Evolutionary conservation across 2,329 filamentous ascomycete genomes (phyloP).

Genomic region (Colletotrichum liriopes): DNA sequence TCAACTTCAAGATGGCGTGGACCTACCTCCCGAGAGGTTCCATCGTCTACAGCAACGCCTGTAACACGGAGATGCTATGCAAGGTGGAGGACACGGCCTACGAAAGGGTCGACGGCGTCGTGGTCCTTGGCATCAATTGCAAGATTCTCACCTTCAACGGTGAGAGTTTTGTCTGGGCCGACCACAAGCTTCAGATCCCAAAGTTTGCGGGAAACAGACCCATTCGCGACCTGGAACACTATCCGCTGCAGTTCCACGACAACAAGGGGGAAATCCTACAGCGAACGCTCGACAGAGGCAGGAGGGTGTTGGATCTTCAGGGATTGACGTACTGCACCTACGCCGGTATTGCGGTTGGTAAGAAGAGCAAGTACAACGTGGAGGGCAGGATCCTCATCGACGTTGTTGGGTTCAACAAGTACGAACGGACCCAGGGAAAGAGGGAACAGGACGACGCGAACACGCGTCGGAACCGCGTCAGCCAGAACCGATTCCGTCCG

Average conservation of each 20-base stretch:
- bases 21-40: conserved; percentile 59
- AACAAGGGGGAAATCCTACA: conserved; percentile 49
- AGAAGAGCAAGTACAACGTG: conserved; percentile 54
- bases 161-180: conserved; percentile 58
- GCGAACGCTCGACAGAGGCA: conserved; percentile 54
- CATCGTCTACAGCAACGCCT: conserved; percentile 56
- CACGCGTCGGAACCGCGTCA: conserved; percentile 45
- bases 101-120: conserved; percentile 29
- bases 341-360: conserved; percentile 56
- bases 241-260: conserved; percentile 54
- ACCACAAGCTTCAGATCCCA: conserved; percentile 50
- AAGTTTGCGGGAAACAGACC: conserved; percentile 59
- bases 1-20: conserved; percentile 61
- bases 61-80: conserved; percentile 59
- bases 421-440: conserved; percentile 54
- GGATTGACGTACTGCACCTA: conserved; percentile 59
- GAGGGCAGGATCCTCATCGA: conserved; percentile 60
- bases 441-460: conserved; percentile 54
- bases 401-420: conserved; percentile 59
- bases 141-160: conserved; percentile 59
- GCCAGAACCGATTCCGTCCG: neutral
- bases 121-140: conserved; percentile 48
- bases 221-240: conserved; percentile 56
- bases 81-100: conserved; percentile 56
- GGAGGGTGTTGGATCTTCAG: conserved; percentile 59